A percentile compares a stretch with the other conserved stretches of the same genome.
phyloP scores from a whole-genome alignment of 139 green algal species.

The Chlorella sp. region DNA sequence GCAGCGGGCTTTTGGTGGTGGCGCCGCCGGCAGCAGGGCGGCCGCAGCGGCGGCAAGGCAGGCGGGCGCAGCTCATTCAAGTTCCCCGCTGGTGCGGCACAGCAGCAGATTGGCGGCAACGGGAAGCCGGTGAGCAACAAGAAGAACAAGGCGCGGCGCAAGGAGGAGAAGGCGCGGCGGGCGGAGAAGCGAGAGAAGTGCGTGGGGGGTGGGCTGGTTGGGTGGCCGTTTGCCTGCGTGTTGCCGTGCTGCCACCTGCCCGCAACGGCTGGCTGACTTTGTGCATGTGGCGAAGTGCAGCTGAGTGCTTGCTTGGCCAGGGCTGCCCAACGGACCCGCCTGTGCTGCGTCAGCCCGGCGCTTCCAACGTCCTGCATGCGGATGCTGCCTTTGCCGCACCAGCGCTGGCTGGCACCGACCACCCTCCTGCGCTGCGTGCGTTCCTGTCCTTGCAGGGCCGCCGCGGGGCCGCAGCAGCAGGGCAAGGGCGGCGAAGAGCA shows the following conservation, averaged over 20 bases:
- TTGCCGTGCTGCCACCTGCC: no score
- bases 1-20: constrained; percentile 22
- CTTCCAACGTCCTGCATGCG: background rate
- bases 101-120: background rate
- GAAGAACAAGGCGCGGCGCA: constrained; percentile 22
- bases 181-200: constrained; percentile 28
- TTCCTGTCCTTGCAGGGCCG: no score
- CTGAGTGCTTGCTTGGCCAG: no score
- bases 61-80: constrained; percentile 11
- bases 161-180: constrained; percentile 29
- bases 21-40: background rate
- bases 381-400: background rate
- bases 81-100: background rate
- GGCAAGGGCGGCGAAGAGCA: constrained; percentile 15
- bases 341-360: no score
- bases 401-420: background rate
- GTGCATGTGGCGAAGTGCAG: no score
- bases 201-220: background rate
- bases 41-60: background rate
- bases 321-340: no score
- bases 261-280: no score
- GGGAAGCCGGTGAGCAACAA: constrained; percentile 4
- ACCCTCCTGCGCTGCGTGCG: no score
- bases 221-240: no score
- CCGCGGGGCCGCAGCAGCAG: background rate